Base-by-base conservation (phyloP, 495 filamentous ascomycete species). In the Xylaria telfairii region DNA sequence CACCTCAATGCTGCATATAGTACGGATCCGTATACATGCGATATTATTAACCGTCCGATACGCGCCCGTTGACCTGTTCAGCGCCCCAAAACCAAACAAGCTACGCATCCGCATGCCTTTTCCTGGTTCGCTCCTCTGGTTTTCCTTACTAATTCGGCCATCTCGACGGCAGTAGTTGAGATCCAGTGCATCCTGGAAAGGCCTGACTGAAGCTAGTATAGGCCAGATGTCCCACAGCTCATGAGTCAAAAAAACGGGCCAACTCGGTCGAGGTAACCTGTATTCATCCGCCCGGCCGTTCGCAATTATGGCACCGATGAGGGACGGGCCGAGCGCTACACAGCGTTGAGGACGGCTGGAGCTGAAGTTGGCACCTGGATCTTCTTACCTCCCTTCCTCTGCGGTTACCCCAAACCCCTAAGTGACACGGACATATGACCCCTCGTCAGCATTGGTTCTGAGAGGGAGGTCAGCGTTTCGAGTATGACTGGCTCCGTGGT, bases 1-100 rank as follows among this genome's bases (percentile, higher is more conserved):
- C 54, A 68, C 46, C 65, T 68, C n/a, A 57, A 57, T 57, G 65
- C 34, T 68, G 51, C 54, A 57, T 67, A 57, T 54, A 42, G 32
- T 44, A n/a, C n/a, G n/a, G n/a, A n/a, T n/a, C n/a, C n/a, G n/a
- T n/a, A n/a, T 47, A 60, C n/a, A 42, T 68, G 54, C 51, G 51
- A 44, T 66, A 46, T 64, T 64, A 64, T 46, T 64, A 64, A 47
- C 46, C 61, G 41, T 64, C 61, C 61, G 59, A 42, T 64, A 30
- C 61, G 59, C 59, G 59, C 59, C 37, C 37, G 59, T 26, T 37
- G 34, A 26, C 24, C 19, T 47, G 24, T 26, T 12, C 59, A 62
- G 59, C 37, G 17, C 24, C 59, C 26, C 42, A 28, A 28, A 62
- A 13, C n/a, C 24, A 41, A 62, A 42, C 59, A 62, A 42, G 59